A percentile compares a stretch with the other conserved stretches of the same genome.
These are phyloP conservation scores for Fusarium sororula DNA, from an alignment of 2,329 filamentous ascomycete species.

Conservation along the genomic window DNA sequence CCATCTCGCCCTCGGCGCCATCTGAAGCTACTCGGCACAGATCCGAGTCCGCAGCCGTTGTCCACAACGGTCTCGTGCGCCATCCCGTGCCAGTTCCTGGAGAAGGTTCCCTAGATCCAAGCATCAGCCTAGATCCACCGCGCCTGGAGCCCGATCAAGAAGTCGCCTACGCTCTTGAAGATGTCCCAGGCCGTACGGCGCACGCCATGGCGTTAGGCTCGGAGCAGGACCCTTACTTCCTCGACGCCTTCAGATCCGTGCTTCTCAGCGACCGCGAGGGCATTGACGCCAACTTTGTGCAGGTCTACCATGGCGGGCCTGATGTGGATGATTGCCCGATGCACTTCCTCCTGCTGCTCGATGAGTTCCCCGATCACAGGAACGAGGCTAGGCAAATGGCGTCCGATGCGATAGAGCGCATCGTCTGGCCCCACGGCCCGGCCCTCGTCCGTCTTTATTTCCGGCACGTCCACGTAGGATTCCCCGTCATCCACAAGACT, in stretches of 20 bases:
- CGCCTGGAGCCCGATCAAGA: conserved; percentile 3
- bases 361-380: conserved; percentile 56
- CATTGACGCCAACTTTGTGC: conserved; percentile 56
- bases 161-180: conserved; percentile 51
- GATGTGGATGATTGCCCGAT: conserved; percentile 51
- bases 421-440: conserved; percentile 52
- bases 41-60: conserved; percentile 33
- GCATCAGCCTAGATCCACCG: conserved; percentile 5
- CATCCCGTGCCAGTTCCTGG: conserved; percentile 8
- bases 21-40: conserved; percentile 16
- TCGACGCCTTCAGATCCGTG: conserved; percentile 57
- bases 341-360: conserved; percentile 56
- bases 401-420: conserved; percentile 54
- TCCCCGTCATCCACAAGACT: conserved; percentile 55
- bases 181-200: conserved; percentile 52
- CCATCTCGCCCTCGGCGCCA: conserved; percentile 20
- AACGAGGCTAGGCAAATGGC: conserved; percentile 49
- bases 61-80: conserved; percentile 40
- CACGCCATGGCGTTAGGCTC: conserved; percentile 56
- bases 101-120: background rate
- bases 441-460: conserved; percentile 57
- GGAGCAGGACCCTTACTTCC: conserved; percentile 58
- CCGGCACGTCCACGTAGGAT: conserved; percentile 55
- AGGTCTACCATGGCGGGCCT: conserved; percentile 51
- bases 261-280: conserved; percentile 56